Evolutionary conservation across 768 basidiomycete genomes (phyloP).

Genomic region (Lactarius trivialis): DNA sequence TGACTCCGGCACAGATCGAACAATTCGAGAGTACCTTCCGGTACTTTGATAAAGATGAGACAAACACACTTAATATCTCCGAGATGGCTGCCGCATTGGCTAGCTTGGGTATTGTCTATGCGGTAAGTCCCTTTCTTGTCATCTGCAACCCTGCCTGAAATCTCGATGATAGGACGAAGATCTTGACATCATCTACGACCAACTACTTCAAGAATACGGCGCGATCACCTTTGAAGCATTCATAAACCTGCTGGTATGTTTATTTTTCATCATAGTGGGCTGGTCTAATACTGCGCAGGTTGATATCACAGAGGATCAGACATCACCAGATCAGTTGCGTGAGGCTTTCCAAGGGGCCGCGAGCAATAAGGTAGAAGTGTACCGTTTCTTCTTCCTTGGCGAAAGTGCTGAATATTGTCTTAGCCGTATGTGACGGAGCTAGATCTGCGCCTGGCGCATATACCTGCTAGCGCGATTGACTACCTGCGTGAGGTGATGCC

Average conservation of each 20-base stretch:
- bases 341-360: constrained; percentile 93
- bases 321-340: constrained; percentile 83
- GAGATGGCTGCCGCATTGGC: constrained; percentile 95
- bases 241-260: constrained; percentile 78
- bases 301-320: constrained; percentile 93
- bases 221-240: constrained; percentile 92
- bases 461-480: constrained; percentile 68
- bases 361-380: constrained; percentile 62
- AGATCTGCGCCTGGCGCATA: constrained; percentile 77
- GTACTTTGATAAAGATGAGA: constrained; percentile 92
- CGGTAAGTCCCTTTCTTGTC: constrained; percentile 39
- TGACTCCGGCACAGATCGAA: constrained; percentile 92
- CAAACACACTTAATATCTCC: constrained; percentile 75
- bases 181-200: constrained; percentile 74
- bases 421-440: constrained; percentile 92
- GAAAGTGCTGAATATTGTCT: constrained; percentile 11
- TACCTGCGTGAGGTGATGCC: constrained; percentile 86
- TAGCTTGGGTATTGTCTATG: constrained; percentile 89
- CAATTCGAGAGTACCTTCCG: constrained; percentile 97
- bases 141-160: background rate
- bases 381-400: background rate
- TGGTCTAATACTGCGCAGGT: constrained; percentile 45
- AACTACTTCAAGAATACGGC: constrained; percentile 74
- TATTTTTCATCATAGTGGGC: background rate
- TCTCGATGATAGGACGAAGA: constrained; percentile 65